Base-by-base conservation (phyloP, 257 asterid genomes). In the Scutellaria minor region DNA sequence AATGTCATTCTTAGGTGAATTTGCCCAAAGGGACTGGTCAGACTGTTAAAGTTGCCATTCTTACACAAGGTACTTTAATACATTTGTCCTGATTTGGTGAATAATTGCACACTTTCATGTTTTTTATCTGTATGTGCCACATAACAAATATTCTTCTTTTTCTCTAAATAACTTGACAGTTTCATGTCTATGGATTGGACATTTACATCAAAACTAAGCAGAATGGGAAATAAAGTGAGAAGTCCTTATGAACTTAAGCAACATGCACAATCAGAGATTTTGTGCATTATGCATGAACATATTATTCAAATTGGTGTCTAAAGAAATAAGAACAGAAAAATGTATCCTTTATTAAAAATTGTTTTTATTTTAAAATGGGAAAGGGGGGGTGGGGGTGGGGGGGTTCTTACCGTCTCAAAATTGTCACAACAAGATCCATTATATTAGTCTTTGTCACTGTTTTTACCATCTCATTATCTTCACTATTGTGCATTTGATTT, bases 21-120 rank as follows among this genome's bases (percentile, higher is more conserved):
- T 82, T 94, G 83, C 99, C 99, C 46, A 94, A 87, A 78, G 99
- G 99, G 64, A 94, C 99, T 77, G 99, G 99, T 58, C 99, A 94
- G 77, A 78, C 90, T 9, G 84, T 94, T 76, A 89, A 85, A 85
- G 89, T 94, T 83, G 98, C 97, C 31, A 98, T 94, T 47, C 96
- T 94, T 75, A 94, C 99, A 13, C 99, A 94, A 91, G 99, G 97
- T 91, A 82, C 37, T 68, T 68, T 64, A 71, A 15, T 71, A 45
- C 15, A 31, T 57, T 14, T 11, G 15, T 46, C 66, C 70, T 62
- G 45, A 42, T 67, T 50, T 59, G 55, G 9, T 66, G 55, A n/a
- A 60, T 61, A 3, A 3, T 31, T 31, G 37, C 37, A 31, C 37
- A 31, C 37, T 31, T 31, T 31, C 37, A 31, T 31, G 37, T 22